Conservation (phyloP, 2,329 filamentous ascomycete genomes). For the Berkeleyomyces basicola region DNA sequence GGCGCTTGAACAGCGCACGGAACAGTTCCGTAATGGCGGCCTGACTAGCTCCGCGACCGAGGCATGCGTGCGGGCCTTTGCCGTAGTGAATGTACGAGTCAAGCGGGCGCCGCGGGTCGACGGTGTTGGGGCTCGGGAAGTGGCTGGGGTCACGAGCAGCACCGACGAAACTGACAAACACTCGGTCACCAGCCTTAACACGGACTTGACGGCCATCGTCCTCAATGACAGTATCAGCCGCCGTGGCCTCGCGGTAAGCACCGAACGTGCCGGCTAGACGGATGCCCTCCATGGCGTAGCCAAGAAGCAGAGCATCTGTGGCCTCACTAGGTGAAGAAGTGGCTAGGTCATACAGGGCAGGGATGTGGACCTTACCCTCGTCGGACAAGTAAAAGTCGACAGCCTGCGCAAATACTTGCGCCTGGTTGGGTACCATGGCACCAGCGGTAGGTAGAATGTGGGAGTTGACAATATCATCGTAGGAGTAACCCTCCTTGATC, state of each 20-base stretch:
- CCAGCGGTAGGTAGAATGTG: conserved; percentile 52
- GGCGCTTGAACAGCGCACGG: conserved; percentile 43
- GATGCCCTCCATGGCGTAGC: conserved; percentile 56
- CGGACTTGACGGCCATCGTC: conserved; percentile 34
- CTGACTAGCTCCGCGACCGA: conserved; percentile 44
- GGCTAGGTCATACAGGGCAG: conserved; percentile 44
- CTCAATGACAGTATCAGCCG: conserved; percentile 25
- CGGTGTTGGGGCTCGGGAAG: conserved; percentile 43
- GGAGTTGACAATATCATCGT: conserved; percentile 52
- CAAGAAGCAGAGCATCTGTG: conserved; percentile 46
- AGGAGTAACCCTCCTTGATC: conserved; percentile 43
- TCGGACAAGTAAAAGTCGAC: conserved; percentile 55
- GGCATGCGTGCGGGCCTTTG: conserved; percentile 42
- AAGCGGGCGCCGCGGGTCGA: conserved; percentile 47
- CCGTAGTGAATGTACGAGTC: conserved; percentile 49
- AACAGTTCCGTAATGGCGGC: conserved; percentile 52
- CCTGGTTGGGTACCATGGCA: conserved; percentile 54
- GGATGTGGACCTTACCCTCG: conserved; percentile 36
- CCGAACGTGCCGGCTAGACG: conserved; percentile 49
- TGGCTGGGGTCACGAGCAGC: conserved; percentile 38
- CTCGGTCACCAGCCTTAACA: conserved; percentile 38
- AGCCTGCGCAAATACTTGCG: conserved; percentile 54
- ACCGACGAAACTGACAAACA: conserved; percentile 46
- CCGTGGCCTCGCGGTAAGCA: conserved; percentile 39
- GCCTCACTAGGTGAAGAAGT: conserved; percentile 35